Evolutionary conservation across 1,139 yeast species (phyloP).

Genomic region (Debaryomyces fabryi): DNA sequence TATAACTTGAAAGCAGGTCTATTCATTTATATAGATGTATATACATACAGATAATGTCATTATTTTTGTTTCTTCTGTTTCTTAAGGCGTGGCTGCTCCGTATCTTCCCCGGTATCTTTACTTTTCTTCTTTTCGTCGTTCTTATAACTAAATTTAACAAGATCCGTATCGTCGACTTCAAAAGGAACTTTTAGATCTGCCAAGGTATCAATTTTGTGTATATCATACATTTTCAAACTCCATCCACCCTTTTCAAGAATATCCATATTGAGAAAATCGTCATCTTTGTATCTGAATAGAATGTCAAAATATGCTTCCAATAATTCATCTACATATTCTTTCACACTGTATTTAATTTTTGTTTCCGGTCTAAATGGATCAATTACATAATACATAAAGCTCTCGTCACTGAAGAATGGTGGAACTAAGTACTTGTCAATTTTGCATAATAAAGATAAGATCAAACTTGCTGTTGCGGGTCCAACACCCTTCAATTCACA

Average conservation of each 20-base stretch:
- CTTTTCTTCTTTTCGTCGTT: constrained; percentile 8
- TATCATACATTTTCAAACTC: constrained; percentile 36
- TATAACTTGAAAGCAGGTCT: constrained; percentile 16
- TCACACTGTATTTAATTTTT: constrained; percentile 43
- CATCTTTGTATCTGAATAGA: constrained; percentile 8
- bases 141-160: constrained; percentile 11
- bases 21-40: not conserved
- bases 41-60: not conserved
- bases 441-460: constrained; percentile 35
- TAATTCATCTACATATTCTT: constrained; percentile 44
- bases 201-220: constrained; percentile 27
- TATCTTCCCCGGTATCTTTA: constrained; percentile 9
- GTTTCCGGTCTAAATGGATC: constrained; percentile 31
- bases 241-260: constrained; percentile 41
- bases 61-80: constrained; percentile 4
- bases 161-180: constrained; percentile 17
- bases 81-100: constrained; percentile 10
- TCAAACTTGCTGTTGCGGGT: constrained; percentile 52
- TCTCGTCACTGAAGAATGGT: constrained; percentile 55
- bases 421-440: constrained; percentile 32
- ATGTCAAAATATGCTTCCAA: constrained; percentile 28
- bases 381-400: constrained; percentile 39
- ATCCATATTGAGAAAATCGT: constrained; percentile 18
- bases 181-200: constrained; percentile 27
- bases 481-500: constrained; percentile 50